Evolutionary conservation across 805 yeast species (phyloP), one percentile per base, ranked within the genome.

Genomic region (Yarrowia porcina): DNA sequence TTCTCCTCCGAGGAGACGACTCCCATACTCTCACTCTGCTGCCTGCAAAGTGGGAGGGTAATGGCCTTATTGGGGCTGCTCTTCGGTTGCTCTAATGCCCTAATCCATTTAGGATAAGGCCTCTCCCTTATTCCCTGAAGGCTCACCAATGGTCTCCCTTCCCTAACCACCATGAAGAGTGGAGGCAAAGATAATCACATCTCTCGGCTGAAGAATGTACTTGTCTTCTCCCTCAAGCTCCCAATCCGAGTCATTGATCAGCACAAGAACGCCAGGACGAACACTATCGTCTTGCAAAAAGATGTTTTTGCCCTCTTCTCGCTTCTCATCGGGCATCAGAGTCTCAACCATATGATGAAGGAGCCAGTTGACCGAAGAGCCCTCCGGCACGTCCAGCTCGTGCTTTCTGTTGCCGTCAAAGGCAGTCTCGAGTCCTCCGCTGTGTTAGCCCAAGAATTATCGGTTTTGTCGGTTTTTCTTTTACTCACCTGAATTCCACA

Each of bases 231-330:
- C 98, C 72, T 91, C 96, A 13, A 93, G 75, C 70, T 93, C 99
- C 98, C 98, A 93, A 75, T 93, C 99, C 0, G 96, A 85, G 72
- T 93, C 98, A 71, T 93, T 93, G 66, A 93, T 88, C 63, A 93
- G 79, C 10, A 94, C 97, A 65, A 93, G 77, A 50, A 93, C 90
- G 2, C 99, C 99, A 0, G 98, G 97, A 57, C 98, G 83, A 15
- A 66, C 62, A 6, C 23, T 82, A 11, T 79, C 96, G 67, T 89
- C 92, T 69, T 89, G 94, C 7, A 92, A 79, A 70, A 93, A 91
- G 12, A 91, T 87, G 3, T 84, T 87, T 64, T 82, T 83, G 33
- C 83, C 78, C 65, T 87, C 84, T 27, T 78, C 77, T 32, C 88
- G 81, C 73, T 88, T 78, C 13, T 79, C 79, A 8, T 76, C 75